Conservation (phyloP, 1,284 basidiomycete species). For the Pulveroboletus sp. region DNA sequence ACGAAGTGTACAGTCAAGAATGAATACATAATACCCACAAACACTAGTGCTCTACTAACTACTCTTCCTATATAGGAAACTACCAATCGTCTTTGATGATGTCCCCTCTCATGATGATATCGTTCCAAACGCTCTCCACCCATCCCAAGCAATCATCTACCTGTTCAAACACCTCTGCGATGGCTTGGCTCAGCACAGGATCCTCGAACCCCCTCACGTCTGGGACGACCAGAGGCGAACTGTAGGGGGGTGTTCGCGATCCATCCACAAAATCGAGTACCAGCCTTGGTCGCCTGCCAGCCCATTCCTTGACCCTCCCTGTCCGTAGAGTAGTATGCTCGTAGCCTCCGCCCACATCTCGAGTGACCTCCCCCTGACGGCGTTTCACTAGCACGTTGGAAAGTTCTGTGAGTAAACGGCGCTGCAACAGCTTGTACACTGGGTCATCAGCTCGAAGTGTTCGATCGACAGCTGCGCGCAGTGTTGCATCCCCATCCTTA, state of each 20-base stretch:
- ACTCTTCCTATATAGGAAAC: not conserved
- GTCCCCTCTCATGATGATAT: constrained; percentile 23
- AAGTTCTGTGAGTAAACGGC: constrained; percentile 49
- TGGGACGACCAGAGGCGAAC: constrained; percentile 13
- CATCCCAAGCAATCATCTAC: constrained; percentile 37
- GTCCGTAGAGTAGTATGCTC: constrained; percentile 44
- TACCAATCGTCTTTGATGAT: not conserved
- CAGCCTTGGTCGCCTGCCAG: constrained; percentile 26
- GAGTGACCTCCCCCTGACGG: constrained; percentile 10
- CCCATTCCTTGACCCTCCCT: constrained; percentile 34
- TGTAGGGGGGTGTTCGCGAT: constrained; percentile 1
- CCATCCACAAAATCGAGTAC: constrained; percentile 25
- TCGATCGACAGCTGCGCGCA: constrained; percentile 58
- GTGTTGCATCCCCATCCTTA: constrained; percentile 42
- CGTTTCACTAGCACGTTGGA: constrained; percentile 31
- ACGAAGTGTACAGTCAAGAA: not conserved
- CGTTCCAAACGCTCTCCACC: constrained; percentile 40
- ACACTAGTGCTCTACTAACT: not conserved
- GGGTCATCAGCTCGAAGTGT: constrained; percentile 59
- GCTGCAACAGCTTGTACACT: constrained; percentile 60
- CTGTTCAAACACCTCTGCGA: constrained; percentile 31
- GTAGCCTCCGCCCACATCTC: not conserved
- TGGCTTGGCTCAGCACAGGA: constrained; percentile 34
- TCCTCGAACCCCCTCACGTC: constrained; percentile 48
- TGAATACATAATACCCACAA: not conserved